phyloP scores from a whole-genome alignment of 305 asterid species.

The Lippia alba region DNA sequence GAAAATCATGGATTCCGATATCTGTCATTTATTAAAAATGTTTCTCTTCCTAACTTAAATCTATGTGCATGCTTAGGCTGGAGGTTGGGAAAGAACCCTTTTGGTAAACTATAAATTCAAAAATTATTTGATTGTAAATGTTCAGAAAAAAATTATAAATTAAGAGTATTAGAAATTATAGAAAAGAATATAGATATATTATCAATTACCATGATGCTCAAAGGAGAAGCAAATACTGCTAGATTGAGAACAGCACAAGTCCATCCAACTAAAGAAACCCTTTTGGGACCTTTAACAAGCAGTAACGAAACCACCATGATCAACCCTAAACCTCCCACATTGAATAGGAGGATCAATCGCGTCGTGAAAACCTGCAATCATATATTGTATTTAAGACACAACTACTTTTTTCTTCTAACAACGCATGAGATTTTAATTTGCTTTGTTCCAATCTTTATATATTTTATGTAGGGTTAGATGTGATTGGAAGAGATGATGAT shows the following conservation, averaged over 20 bases:
- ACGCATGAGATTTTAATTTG: no score
- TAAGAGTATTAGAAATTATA: no score
- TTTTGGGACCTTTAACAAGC: slow-evolving; percentile 41
- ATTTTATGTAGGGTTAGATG: neutral
- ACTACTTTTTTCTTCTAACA: no score
- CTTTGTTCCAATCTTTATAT: no score
- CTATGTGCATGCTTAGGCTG: no score
- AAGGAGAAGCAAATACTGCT: slow-evolving; percentile 75
- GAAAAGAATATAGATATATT: no score
- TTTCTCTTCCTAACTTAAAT: no score
- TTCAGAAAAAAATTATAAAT: neutral
- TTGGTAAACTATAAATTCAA: neutral
- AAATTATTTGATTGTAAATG: no score
- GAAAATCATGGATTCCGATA: no score
- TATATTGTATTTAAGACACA: no score
- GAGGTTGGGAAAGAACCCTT: no score
- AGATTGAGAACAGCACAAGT: slow-evolving; percentile 59
- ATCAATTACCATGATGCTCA: slow-evolving; percentile 64
- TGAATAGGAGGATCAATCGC: slow-evolving; percentile 45
- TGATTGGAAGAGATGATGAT: neutral
- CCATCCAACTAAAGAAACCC: slow-evolving; percentile 73
- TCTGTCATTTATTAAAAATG: no score
- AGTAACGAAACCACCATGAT: slow-evolving; percentile 43
- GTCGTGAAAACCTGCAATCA: slow-evolving; percentile 46
- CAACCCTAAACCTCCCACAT: slow-evolving; percentile 51